These are phyloP conservation scores for Nemania sp. DNA, from an alignment of 2,329 filamentous ascomycete genomes.

Conservation along the genomic window DNA sequence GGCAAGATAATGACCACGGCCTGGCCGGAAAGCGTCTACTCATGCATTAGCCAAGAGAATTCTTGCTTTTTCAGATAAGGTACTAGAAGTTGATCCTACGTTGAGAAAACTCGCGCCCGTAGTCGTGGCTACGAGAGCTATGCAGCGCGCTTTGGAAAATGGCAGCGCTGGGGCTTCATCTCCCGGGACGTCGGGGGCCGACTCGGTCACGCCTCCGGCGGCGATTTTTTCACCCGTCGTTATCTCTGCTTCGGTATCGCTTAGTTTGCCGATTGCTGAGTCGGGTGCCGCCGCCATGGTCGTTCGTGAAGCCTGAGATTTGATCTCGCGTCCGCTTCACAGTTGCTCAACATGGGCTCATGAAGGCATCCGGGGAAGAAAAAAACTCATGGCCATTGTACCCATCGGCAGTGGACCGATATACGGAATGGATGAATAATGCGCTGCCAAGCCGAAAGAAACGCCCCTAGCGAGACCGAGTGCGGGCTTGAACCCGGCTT, in stretches of 20 bases:
- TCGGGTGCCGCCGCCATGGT: slow-evolving; percentile 7
- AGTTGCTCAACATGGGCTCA: neutral
- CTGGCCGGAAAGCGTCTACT: slow-evolving; percentile 59
- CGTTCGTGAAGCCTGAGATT: neutral
- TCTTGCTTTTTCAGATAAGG: neutral
- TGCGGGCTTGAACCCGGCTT: slow-evolving; percentile 15
- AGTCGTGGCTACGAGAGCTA: slow-evolving; percentile 58
- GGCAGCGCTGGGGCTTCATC: slow-evolving; percentile 33
- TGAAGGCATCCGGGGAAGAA: neutral
- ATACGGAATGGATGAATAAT: neutral
- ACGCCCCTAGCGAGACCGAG: slow-evolving; percentile 11
- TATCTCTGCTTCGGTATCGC: slow-evolving; percentile 1
- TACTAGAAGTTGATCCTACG: slow-evolving; percentile 38
- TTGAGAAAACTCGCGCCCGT: slow-evolving; percentile 61
- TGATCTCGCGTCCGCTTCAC: neutral
- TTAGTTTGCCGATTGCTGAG: neutral
- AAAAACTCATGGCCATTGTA: too few relatives aligned
- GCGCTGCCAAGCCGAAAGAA: slow-evolving; percentile 13
- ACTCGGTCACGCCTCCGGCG: slow-evolving; percentile 5
- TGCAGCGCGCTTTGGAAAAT: slow-evolving; percentile 55
- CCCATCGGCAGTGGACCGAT: neutral
- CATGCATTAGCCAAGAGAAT: slow-evolving; percentile 15
- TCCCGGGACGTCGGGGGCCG: slow-evolving; percentile 20
- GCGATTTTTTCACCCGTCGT: neutral
- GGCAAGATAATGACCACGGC: slow-evolving; percentile 65